phyloP scores from a whole-genome alignment of 2,329 filamentous ascomycete species.

The Talaromyces rugulosus region DNA sequence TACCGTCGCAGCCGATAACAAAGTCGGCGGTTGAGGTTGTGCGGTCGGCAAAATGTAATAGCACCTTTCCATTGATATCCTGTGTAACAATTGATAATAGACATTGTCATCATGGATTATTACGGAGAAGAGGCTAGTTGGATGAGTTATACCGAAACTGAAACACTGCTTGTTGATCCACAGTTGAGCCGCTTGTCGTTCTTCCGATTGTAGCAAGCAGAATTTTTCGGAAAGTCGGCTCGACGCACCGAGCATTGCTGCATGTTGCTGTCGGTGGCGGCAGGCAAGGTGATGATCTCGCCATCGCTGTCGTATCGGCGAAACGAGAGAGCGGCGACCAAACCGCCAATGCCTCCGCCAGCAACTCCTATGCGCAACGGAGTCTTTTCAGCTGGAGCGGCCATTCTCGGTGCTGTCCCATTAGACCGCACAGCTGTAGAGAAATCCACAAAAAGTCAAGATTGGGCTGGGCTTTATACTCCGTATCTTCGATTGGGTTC shows the following conservation, averaged over 20 bases:
- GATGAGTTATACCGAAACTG: background rate
- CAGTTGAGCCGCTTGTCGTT: conserved; percentile 7
- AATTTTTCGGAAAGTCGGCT: conserved; percentile 11
- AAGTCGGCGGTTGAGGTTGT: conserved; percentile 16
- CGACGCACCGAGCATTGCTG: conserved; percentile 11
- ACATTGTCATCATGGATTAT: background rate
- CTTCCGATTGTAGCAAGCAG: conserved; percentile 9
- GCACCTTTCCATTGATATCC: conserved; percentile 5
- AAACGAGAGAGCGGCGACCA: conserved; percentile 28
- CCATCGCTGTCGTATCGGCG: conserved; percentile 6
- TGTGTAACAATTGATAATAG: background rate
- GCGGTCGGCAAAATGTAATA: conserved; percentile 14
- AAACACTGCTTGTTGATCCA: background rate
- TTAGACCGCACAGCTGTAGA: background rate
- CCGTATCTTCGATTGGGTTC: background rate
- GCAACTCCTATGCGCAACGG: conserved; percentile 28
- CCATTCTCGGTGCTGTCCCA: background rate
- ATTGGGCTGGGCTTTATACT: background rate
- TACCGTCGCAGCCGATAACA: conserved; percentile 24
- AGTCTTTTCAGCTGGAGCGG: background rate
- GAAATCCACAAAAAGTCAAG: background rate
- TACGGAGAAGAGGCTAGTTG: background rate
- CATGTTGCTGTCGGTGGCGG: background rate
- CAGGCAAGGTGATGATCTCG: conserved; percentile 8
- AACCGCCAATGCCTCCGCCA: conserved; percentile 39